Evolutionary conservation across 768 basidiomycete species (phyloP).

Genomic region (Royoungia palumana): DNA sequence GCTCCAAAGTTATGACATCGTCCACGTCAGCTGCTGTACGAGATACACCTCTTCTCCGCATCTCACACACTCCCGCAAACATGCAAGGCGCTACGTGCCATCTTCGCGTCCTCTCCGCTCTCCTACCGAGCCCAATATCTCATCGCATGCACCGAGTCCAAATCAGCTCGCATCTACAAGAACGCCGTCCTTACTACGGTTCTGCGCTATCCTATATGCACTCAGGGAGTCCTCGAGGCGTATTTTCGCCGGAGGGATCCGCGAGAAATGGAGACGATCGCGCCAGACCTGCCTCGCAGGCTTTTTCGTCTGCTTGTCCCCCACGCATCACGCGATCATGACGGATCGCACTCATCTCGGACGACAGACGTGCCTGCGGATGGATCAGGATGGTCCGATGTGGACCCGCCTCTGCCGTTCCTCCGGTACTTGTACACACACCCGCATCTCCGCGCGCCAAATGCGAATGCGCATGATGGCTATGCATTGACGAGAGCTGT

Average conservation of each 20-base stretch:
- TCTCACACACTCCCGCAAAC: slow-evolving; percentile 61
- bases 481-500: slow-evolving; percentile 84
- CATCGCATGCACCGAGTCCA: slow-evolving; percentile 31
- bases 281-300: slow-evolving; percentile 58
- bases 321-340: no score
- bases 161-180: slow-evolving; percentile 12
- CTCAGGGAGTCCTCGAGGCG: slow-evolving; percentile 40
- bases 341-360: no score
- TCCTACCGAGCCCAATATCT: slow-evolving; percentile 70
- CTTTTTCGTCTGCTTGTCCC: slow-evolving; percentile 55
- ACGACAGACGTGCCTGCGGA: slow-evolving; percentile 15
- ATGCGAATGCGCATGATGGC: slow-evolving; percentile 68
- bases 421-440: slow-evolving; percentile 53
- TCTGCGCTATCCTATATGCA: slow-evolving; percentile 43
- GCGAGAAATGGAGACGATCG: background rate
- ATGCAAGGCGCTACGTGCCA: slow-evolving; percentile 48
- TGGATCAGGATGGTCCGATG: slow-evolving; percentile 39
- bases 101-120: slow-evolving; percentile 55
- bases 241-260: slow-evolving; percentile 35
- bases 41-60: slow-evolving; percentile 69
- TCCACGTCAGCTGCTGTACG: slow-evolving; percentile 61
- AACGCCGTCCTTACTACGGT: slow-evolving; percentile 39
- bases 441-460: slow-evolving; percentile 39
- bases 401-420: slow-evolving; percentile 60
- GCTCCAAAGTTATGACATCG: slow-evolving; percentile 5